phyloP scores from a whole-genome alignment of 768 basidiomycete genomes.

The Coprinellus micaceus region DNA sequence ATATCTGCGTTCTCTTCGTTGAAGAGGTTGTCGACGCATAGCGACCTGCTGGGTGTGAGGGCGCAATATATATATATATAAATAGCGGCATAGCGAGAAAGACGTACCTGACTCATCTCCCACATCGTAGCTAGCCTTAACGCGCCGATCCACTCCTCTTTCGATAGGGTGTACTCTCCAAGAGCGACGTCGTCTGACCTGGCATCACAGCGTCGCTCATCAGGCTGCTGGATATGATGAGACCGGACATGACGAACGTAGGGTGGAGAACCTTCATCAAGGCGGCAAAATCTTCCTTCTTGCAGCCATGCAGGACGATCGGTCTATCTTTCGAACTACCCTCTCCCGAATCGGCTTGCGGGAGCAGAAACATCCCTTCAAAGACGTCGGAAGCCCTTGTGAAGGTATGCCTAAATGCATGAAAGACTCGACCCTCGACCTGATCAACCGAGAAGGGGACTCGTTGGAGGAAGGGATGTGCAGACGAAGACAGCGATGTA shows the following conservation, averaged over 20 bases:
- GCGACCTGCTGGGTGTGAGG: too few species aligned
- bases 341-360: slow-evolving; percentile 1
- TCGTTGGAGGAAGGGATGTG: too few species aligned
- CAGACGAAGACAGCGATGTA: too few species aligned
- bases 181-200: background rate
- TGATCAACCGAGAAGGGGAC: too few species aligned
- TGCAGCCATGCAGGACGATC: slow-evolving; percentile 13
- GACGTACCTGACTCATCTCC: slow-evolving; percentile 8
- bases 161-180: background rate
- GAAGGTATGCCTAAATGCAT: background rate
- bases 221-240: background rate
- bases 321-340: slow-evolving; percentile 13
- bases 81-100: background rate
- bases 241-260: slow-evolving; percentile 5
- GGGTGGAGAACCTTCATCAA: slow-evolving; percentile 17
- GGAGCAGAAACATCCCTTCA: background rate
- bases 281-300: slow-evolving; percentile 13
- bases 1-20: too few species aligned
- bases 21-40: too few species aligned
- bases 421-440: background rate
- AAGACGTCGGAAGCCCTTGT: background rate
- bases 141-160: slow-evolving; percentile 14
- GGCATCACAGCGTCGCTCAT: background rate
- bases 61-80: too few species aligned
- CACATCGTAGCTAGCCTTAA: slow-evolving; percentile 14